phyloP scores from a whole-genome alignment of 2,329 filamentous ascomycete species.

The Orbilia brochopaga region DNA sequence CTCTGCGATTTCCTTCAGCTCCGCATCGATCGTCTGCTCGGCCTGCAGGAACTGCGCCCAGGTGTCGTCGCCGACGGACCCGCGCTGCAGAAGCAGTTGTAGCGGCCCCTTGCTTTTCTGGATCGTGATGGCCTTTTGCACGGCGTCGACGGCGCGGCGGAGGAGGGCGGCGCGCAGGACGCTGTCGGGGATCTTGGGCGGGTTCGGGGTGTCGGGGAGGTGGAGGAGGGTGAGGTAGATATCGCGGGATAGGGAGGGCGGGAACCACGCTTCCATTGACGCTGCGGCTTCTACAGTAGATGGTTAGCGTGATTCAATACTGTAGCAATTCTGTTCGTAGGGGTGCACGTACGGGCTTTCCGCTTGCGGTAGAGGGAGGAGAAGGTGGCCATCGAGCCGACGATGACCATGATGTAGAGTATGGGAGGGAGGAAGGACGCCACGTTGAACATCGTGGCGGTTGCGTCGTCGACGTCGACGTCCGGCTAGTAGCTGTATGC shows the following conservation, averaged over 20 bases:
- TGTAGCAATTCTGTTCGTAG: too few species aligned
- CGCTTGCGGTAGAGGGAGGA: slow-evolving; percentile 90
- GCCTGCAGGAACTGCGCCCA: slow-evolving; percentile 91
- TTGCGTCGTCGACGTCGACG: slow-evolving; percentile 4
- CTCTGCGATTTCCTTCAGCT: slow-evolving; percentile 95
- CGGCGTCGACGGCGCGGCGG: slow-evolving; percentile 88
- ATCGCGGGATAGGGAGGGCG: slow-evolving; percentile 85
- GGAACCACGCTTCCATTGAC: slow-evolving; percentile 92
- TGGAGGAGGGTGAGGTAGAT: slow-evolving; percentile 93
- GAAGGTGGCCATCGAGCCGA: slow-evolving; percentile 88
- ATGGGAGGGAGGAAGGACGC: slow-evolving; percentile 65
- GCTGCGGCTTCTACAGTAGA: slow-evolving; percentile 70
- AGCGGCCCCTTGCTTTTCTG: slow-evolving; percentile 87
- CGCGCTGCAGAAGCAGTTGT: slow-evolving; percentile 79
- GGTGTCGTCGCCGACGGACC: slow-evolving; percentile 92
- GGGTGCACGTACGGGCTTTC: slow-evolving; percentile 76
- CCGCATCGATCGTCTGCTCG: slow-evolving; percentile 70
- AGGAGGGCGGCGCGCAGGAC: slow-evolving; percentile 87
- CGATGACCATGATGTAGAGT: slow-evolving; percentile 84
- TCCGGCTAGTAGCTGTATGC: neutral
- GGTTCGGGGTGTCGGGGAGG: slow-evolving; percentile 66
- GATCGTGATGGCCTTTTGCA: slow-evolving; percentile 86
- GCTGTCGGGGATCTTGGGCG: slow-evolving; percentile 72
- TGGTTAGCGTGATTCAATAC: slow-evolving; percentile 3
- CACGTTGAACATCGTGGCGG: slow-evolving; percentile 45